These are phyloP conservation scores for Mallotus nudiflorus DNA, from an alignment of 345 rosid genomes.

Conservation along the genomic window DNA sequence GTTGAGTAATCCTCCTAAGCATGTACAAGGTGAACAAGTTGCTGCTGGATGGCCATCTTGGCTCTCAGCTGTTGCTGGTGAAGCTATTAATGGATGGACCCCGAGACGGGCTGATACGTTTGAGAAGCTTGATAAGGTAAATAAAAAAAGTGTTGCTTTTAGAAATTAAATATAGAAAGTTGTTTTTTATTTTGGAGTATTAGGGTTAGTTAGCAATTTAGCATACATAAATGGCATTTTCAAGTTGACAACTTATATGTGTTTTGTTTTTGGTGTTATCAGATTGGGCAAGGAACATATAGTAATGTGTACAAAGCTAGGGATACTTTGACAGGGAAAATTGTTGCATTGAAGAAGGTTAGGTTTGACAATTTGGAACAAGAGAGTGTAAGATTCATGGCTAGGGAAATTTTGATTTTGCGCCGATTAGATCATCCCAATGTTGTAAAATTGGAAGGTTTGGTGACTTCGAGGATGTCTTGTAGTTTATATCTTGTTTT, in stretches of 20 bases:
- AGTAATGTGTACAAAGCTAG: slow-evolving; percentile 39
- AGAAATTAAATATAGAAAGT: background rate
- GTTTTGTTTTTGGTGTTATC: slow-evolving; percentile 1
- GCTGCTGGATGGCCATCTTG: slow-evolving; percentile 39
- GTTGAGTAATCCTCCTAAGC: slow-evolving; percentile 32
- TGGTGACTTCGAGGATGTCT: slow-evolving; percentile 37
- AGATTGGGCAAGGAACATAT: slow-evolving; percentile 39
- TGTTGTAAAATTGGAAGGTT: slow-evolving; percentile 34
- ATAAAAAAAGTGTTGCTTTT: background rate
- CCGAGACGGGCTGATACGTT: slow-evolving; percentile 36
- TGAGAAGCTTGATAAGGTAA: slow-evolving; percentile 35
- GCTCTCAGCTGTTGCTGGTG: slow-evolving; percentile 38
- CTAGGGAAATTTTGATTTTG: slow-evolving; percentile 35
- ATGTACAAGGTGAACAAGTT: slow-evolving; percentile 33
- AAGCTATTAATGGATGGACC: slow-evolving; percentile 36
- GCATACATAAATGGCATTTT: no score
- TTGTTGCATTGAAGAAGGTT: slow-evolving; percentile 38
- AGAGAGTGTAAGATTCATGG: slow-evolving; percentile 37
- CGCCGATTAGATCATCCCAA: slow-evolving; percentile 36
- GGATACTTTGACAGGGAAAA: slow-evolving; percentile 35
- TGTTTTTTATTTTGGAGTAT: background rate
- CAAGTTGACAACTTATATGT: background rate
- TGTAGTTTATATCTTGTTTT: slow-evolving; percentile 37
- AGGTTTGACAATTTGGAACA: slow-evolving; percentile 37
- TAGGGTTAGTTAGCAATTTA: no score